phyloP scores from a whole-genome alignment of 305 asterid species.

The Salvia sclarea region DNA sequence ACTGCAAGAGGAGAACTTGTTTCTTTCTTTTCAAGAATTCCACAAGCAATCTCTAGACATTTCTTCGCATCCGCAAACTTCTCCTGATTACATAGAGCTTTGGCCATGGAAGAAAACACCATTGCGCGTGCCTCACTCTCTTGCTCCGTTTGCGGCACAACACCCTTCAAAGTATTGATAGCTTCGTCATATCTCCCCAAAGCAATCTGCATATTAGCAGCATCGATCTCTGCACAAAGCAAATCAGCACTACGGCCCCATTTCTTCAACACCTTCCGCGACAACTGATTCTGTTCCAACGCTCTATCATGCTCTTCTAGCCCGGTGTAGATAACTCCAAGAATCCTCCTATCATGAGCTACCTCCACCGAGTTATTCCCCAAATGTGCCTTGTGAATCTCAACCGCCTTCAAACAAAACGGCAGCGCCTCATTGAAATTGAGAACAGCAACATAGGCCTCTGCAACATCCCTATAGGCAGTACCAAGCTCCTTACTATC shows the following conservation, averaged over 20 bases:
- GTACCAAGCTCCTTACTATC: conserved; percentile 80
- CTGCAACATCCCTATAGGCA: conserved; percentile 83
- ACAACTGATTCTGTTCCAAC: conserved; percentile 76
- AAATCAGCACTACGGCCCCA: conserved; percentile 82
- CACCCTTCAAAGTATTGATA: conserved; percentile 64
- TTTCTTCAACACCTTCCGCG: conserved; percentile 74
- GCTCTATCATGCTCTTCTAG: conserved; percentile 80
- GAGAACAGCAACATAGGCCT: conserved; percentile 75
- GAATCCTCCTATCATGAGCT: conserved; percentile 79
- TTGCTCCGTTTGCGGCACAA: conserved; percentile 70
- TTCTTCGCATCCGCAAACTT: conserved; percentile 67
- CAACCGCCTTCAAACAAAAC: conserved; percentile 76
- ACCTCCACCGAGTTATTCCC: conserved; percentile 88
- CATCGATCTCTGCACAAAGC: conserved; percentile 90
- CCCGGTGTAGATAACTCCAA: conserved; percentile 89
- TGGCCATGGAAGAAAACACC: conserved; percentile 80
- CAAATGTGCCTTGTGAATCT: conserved; percentile 58
- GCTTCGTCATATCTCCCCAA: conserved; percentile 83
- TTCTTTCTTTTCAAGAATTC: conserved; percentile 68
- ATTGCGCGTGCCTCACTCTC: conserved; percentile 83
- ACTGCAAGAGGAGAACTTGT: conserved; percentile 53
- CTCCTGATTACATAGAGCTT: conserved; percentile 71
- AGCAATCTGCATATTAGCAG: conserved; percentile 90
- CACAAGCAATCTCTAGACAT: conserved; percentile 72
- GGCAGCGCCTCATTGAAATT: conserved; percentile 78